Conservation (phyloP, 148 eudicot genomes). For the Heliosperma pusillum region DNA sequence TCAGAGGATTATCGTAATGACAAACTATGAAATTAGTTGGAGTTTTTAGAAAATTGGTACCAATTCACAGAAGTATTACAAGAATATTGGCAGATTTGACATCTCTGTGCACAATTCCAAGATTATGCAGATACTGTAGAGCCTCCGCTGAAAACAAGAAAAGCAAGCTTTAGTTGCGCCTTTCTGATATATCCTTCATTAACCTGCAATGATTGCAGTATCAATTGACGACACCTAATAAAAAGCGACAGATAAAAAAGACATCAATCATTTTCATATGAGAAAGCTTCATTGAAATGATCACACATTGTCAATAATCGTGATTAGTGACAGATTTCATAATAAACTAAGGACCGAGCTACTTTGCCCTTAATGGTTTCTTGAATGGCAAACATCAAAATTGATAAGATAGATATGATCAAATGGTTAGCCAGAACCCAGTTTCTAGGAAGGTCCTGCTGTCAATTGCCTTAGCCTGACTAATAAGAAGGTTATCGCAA, state of each 20-base stretch:
- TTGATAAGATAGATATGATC: neutral
- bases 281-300: conserved; percentile 1
- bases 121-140: conserved; percentile 71
- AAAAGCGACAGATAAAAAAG: neutral
- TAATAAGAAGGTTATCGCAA: too few relatives aligned
- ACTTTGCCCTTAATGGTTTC: neutral
- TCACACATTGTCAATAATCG: neutral
- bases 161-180: conserved; percentile 7
- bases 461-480: neutral
- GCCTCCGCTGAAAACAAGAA: conserved; percentile 64
- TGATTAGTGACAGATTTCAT: too few relatives aligned
- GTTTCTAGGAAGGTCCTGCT: neutral
- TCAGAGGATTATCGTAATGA: conserved; percentile 4
- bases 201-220: neutral
- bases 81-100: conserved; percentile 95
- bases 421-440: neutral
- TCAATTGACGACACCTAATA: too few relatives aligned
- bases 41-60: conserved; percentile 19
- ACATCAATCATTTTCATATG: neutral
- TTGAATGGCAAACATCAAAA: neutral
- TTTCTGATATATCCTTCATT: neutral
- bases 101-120: conserved; percentile 93
- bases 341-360: neutral
- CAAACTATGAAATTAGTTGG: neutral
- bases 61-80: conserved; percentile 49